phyloP scores from a whole-genome alignment of 1,284 basidiomycete species.

The Heterobasidion annosum region DNA sequence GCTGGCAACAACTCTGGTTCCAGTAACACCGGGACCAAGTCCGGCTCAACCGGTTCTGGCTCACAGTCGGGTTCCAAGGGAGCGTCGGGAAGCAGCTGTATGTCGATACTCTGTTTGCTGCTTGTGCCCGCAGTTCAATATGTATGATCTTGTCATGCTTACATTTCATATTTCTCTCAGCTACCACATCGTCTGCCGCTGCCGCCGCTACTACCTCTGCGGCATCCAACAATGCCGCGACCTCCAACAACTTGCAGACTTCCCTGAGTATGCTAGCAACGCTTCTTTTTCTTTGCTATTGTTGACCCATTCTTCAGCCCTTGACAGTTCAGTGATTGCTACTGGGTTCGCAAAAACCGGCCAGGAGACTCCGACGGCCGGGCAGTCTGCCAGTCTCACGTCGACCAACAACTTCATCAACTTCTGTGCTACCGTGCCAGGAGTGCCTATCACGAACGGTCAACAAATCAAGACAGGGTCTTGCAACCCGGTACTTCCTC shows the following conservation, averaged over 20 bases:
- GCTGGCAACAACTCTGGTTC: conserved; percentile 8
- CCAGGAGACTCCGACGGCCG: conserved; percentile 23
- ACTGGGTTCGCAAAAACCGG: conserved; percentile 42
- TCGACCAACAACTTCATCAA: conserved; percentile 49
- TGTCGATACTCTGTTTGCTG: not conserved
- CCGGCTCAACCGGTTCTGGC: not conserved
- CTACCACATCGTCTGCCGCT: not conserved
- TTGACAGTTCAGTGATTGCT: conserved; percentile 45
- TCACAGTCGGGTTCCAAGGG: not conserved
- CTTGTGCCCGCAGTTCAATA: not conserved
- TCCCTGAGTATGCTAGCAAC: conserved; percentile 18
- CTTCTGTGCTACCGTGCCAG: conserved; percentile 28
- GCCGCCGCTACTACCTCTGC: not conserved
- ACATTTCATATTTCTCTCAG: not conserved
- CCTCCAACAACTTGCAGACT: conserved; percentile 11
- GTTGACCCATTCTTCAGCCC: conserved; percentile 23
- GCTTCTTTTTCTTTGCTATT: conserved; percentile 13
- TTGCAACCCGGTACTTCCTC: conserved; percentile 37
- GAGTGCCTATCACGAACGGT: conserved; percentile 33
- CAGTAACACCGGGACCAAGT: conserved; percentile 1
- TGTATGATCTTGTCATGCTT: not conserved
- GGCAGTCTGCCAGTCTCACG: conserved; percentile 36
- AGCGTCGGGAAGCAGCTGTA: not conserved
- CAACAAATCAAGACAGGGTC: conserved; percentile 39
- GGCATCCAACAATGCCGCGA: not conserved